phyloP scores from a whole-genome alignment of 192 early-diverging fungal species.

The Mortierella antarctica region DNA sequence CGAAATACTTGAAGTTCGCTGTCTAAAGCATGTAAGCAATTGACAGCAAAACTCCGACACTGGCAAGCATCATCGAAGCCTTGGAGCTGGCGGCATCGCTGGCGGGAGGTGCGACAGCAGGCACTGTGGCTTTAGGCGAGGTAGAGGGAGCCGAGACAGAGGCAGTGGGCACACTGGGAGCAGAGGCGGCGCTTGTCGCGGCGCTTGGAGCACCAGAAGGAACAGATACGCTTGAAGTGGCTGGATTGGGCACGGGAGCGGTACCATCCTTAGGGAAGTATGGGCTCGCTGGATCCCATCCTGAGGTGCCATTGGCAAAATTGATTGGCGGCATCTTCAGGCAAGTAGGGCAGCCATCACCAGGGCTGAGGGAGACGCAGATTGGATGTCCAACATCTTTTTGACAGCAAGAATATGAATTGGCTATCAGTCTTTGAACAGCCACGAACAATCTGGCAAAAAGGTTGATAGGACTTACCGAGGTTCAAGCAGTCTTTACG shows the following conservation, averaged over 20 bases:
- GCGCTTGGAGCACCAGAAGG: slow-evolving; percentile 1
- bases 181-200: not conserved
- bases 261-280: not conserved
- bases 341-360: slow-evolving; percentile 1
- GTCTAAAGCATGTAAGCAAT: slow-evolving; percentile 37
- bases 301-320: not conserved
- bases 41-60: slow-evolving; percentile 21
- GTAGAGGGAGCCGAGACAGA: not conserved
- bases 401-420: no score
- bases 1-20: not conserved
- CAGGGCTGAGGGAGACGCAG: slow-evolving; percentile 26
- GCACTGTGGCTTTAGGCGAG: not conserved
- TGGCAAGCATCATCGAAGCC: slow-evolving; percentile 34
- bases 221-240: not conserved
- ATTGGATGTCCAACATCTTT: slow-evolving; percentile 12
- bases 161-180: not conserved
- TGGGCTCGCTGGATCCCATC: no score
- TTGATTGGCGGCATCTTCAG: not conserved
- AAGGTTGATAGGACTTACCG: not conserved
- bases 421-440: no score
- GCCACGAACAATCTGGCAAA: no score
- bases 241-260: not conserved
- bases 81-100: slow-evolving; percentile 14
- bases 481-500: slow-evolving; percentile 2
- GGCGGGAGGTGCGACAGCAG: not conserved